Conservation (phyloP, 352 stramenopile genomes). For the Pythium grandisporangium region DNA sequence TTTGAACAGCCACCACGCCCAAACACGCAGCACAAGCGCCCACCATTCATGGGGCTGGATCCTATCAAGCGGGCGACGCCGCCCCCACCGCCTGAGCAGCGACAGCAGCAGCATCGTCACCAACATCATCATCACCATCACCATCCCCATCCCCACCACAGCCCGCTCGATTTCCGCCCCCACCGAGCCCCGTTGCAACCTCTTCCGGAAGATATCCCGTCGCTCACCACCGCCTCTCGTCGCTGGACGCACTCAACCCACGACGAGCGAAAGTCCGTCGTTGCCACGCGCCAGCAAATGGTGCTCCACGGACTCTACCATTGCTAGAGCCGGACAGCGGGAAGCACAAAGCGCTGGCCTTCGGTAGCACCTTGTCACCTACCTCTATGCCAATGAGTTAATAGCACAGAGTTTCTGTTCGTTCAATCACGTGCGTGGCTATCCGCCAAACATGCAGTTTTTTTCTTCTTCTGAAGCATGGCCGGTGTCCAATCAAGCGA, state of each 20-base stretch:
- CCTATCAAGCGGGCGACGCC: no score
- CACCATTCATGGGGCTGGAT: no score
- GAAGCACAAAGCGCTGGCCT: not conserved
- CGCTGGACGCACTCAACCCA: slow-evolving; percentile 4
- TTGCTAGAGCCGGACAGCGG: slow-evolving; percentile 1
- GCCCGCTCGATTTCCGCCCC: not conserved
- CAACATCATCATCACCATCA: slow-evolving; percentile 3
- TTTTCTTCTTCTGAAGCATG: no score
- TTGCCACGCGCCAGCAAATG: slow-evolving; percentile 6
- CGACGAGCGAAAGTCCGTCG: slow-evolving; percentile 4
- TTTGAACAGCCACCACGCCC: no score
- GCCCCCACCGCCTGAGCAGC: slow-evolving; percentile 3
- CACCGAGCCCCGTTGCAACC: slow-evolving; percentile 9
- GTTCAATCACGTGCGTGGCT: no score
- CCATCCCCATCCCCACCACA: not conserved
- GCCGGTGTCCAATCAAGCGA: no score
- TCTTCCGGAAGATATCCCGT: slow-evolving; percentile 3
- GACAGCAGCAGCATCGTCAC: slow-evolving; percentile 2
- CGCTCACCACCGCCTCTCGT: not conserved
- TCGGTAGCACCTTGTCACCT: no score
- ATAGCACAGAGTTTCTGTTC: no score
- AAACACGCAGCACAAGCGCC: no score
- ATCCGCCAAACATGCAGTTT: no score
- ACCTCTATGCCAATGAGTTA: no score
- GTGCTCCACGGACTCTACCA: slow-evolving; percentile 14